A percentile compares a stretch with the other conserved stretches of the same genome.
Conservation (phyloP, 2,329 filamentous ascomycete genomes). For the Cercospora nicotianae region DNA sequence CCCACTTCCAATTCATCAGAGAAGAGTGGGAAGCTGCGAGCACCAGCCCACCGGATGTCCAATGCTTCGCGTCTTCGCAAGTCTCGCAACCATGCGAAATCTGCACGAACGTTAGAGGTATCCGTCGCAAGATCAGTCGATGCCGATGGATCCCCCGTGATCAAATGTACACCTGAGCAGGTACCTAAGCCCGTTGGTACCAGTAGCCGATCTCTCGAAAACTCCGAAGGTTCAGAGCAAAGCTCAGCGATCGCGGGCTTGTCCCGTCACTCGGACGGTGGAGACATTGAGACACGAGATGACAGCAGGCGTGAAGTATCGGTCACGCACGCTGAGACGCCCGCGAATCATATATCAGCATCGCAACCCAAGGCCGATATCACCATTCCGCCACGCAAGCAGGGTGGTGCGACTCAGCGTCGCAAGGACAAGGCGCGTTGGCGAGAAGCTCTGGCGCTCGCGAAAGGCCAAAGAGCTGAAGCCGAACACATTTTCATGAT, state of each 20-base stretch:
- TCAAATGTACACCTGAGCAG: background rate
- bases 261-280: background rate
- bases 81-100: background rate
- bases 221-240: background rate
- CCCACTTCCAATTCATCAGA: background rate
- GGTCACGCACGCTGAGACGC: background rate
- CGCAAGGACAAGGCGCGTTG: slow-evolving; percentile 13
- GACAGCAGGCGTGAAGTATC: background rate
- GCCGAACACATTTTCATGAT: slow-evolving; percentile 11
- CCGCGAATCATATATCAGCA: background rate
- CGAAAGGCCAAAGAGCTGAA: slow-evolving; percentile 4
- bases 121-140: background rate
- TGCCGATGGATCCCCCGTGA: background rate
- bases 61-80: slow-evolving; percentile 7
- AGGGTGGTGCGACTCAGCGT: background rate
- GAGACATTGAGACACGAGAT: background rate
- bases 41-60: background rate
- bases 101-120: background rate
- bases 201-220: background rate
- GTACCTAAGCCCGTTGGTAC: background rate
- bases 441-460: slow-evolving; percentile 15
- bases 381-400: slow-evolving; percentile 5
- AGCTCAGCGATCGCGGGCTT: background rate
- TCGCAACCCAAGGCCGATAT: background rate
- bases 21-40: slow-evolving; percentile 11